These are phyloP conservation scores for Wickerhamiella allomyrinae DNA, from an alignment of 805 yeast genomes.

Conservation along the genomic window DNA sequence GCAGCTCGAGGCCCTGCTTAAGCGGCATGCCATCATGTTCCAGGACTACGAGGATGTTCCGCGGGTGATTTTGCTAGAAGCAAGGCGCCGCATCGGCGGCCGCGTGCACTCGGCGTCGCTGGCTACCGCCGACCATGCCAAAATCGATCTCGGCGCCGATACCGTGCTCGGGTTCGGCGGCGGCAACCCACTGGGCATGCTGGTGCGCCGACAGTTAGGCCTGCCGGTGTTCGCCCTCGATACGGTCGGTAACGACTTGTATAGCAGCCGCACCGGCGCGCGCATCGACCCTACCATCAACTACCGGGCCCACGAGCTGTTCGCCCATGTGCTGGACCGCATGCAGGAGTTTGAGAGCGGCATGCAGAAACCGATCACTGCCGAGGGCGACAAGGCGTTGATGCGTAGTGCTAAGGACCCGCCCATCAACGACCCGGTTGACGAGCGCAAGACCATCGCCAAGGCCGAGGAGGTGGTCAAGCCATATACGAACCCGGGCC, in stretches of 20 bases:
- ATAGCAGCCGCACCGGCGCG: conserved; percentile 24
- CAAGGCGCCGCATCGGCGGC: conserved; percentile 30
- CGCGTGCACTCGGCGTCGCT: conserved; percentile 26
- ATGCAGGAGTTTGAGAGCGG: conserved; percentile 25
- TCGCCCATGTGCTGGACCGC: conserved; percentile 25
- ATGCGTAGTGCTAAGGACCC: conserved; percentile 29
- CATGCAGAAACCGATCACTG: conserved; percentile 22
- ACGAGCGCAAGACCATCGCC: conserved; percentile 25
- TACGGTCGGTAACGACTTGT: conserved; percentile 20
- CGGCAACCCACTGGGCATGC: conserved; percentile 30
- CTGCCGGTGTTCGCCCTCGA: conserved; percentile 26
- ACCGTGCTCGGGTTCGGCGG: conserved; percentile 28
- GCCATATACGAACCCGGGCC: conserved; percentile 17
- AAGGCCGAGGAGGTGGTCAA: conserved; percentile 26
- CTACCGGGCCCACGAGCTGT: conserved; percentile 24
- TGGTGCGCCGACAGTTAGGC: conserved; percentile 29
- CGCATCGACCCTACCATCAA: conserved; percentile 20
- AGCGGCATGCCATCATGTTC: conserved; percentile 21
- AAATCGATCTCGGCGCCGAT: conserved; percentile 30
- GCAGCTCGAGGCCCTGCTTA: conserved; percentile 60
- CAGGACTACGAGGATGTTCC: conserved; percentile 29
- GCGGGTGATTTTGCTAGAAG: conserved; percentile 28
- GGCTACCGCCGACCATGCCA: conserved; percentile 5
- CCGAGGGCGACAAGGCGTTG: conserved; percentile 26
- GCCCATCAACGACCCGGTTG: conserved; percentile 19